Evolutionary conservation across 371 early-diverging fungal genomes (phyloP), one percentile per base, ranked within the genome.

Genomic region (Haplosporangium sp.): DNA sequence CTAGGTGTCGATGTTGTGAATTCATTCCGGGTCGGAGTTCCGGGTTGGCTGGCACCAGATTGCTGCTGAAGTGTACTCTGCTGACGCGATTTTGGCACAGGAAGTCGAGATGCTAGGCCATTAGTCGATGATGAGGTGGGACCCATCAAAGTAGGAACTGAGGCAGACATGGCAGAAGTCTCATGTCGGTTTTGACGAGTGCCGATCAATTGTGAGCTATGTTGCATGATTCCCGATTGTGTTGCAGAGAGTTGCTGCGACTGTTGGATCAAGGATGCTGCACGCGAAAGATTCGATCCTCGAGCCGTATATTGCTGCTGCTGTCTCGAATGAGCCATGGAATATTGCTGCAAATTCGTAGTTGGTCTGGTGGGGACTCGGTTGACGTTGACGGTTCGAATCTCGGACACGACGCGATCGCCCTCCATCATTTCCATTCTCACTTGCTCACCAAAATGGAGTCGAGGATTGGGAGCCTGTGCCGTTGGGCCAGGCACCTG

Each of bases 341-440:
- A 36, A 23, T 59, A 61, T 20, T 60, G 72, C 12, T 55, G 61
- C 21, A 60, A 45, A 29, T 37, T 53, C 18, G 69, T 40, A 6
- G 20, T 56, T 6, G 56, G 37, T 40, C 18, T 13, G 13, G 36
- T 13, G 13, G 54, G 13, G 7, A 36, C 37, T n/a, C 72, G 50
- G 16, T 41, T 42, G 6, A 55, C 50, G 21, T 71, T 70, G 47
- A 70, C 47, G 3, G 64, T 71, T 8, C 77, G 54, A 40, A 71
- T 63, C 37, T 67, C 77, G 0, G 62, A 55, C 12, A 63, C 59
- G 0, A 71, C 64, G 18, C 36, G 58, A 41, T 56, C 67, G 18
- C 71, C 77, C 12, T 71, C 67, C 1, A 76, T 58, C 67, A 71
- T 51, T 43, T 76, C 77, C 64, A 76, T 67, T 57, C 56, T 62